These are phyloP conservation scores for Vaccinium myrtillus DNA, from an alignment of 148 eudicot species.

Conservation along the genomic window DNA sequence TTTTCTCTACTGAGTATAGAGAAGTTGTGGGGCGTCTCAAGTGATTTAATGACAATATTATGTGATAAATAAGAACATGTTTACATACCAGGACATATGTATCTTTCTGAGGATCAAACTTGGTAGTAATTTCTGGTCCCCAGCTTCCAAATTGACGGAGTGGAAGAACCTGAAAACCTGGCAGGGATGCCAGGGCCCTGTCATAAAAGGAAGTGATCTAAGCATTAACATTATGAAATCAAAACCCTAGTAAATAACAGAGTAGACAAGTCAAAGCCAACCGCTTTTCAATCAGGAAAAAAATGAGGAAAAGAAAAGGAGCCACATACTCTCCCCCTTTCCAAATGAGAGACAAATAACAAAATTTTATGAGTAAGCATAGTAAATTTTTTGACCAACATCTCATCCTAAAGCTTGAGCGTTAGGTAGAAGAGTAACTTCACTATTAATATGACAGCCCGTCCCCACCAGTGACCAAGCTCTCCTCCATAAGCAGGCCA, in stretches of 20 bases:
- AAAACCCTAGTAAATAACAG: neutral
- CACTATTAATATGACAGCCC: neutral
- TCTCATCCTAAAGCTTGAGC: neutral
- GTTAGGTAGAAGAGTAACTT: neutral
- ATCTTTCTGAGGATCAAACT: conserved; percentile 77
- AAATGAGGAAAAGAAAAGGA: neutral
- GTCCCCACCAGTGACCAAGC: neutral
- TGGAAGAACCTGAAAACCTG: conserved; percentile 83
- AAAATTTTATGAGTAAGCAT: neutral
- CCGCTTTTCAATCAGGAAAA: neutral
- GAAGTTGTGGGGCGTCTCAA: neutral
- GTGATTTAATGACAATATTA: neutral
- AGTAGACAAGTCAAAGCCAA: neutral
- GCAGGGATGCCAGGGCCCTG: conserved; percentile 80
- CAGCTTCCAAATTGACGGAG: conserved; percentile 88
- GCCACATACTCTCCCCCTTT: neutral
- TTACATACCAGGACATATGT: conserved; percentile 81
- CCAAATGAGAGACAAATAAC: neutral
- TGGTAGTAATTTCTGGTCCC: conserved; percentile 85
- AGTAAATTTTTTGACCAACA: neutral
- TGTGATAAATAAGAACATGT: neutral
- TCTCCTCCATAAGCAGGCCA: neutral
- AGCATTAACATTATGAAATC: neutral
- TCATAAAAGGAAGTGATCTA: neutral
- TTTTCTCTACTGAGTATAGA: neutral